Base-by-base conservation (phyloP, 2,329 filamentous ascomycete genomes). In the Cytospora piceae region DNA sequence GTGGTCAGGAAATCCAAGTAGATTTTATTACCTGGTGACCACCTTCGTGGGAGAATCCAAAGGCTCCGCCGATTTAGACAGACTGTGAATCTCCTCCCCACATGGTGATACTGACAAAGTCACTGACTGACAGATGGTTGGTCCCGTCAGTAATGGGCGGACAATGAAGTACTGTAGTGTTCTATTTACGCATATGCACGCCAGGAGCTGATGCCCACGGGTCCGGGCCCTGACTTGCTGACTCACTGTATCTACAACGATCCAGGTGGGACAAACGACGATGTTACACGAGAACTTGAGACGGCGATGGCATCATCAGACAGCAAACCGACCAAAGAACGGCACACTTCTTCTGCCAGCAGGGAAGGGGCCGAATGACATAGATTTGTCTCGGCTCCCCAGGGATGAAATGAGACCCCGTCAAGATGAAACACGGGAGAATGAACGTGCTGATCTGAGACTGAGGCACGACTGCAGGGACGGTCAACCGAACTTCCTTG, bases 341-440 rank as follows among this genome's bases (percentile, higher is more conserved):
- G 42, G 42, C 17, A 12, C 34, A 46, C 20, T 11, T n/a, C 6
- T n/a, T 46, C 8, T 46, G 42, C 20, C 20, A n/a, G 20, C 17
- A 54, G 22, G 49, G 49, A 56, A 56, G n/a, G 31, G 31, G 52
- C 53, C 55, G 53, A 49, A 46, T 9, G 42, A n/a, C 42, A 46
- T 46, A 8, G 7, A 14, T 46, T n/a, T 63, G 60, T 57, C 60
- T 56, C 60, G 60, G 60, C 42, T 63, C 32, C 46, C 60, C 39
- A 27, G 53, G 53, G 37, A 57, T 49, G 53, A 63, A 49, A 63
- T 56, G 60, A 63, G 60, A 9, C 60, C 60, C 56, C 55, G 53
- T 63, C 53, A 63, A 63, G 60, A 29, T 57, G 60, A 63, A 63
- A 63, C 60, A 56, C 60, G 60, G 60, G 60, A 63, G 55, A 32